A percentile compares a stretch with the other conserved stretches of the same genome.
phyloP scores from a whole-genome alignment of 805 yeast genomes.

The Pichia occidentalis region DNA sequence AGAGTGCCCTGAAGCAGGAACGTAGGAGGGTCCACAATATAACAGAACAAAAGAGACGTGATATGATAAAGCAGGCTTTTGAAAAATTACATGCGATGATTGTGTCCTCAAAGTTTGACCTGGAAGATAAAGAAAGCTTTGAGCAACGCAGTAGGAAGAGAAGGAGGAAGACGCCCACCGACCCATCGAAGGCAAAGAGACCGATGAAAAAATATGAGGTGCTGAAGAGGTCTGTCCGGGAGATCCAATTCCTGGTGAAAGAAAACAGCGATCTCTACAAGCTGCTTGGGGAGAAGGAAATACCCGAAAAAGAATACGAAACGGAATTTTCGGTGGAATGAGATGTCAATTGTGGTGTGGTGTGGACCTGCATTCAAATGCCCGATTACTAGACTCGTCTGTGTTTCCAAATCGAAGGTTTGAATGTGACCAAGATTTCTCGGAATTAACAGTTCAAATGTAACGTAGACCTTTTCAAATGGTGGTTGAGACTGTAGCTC shows the following conservation, averaged over 20 bases:
- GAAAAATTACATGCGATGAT: conserved; percentile 28
- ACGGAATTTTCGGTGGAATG: too few relatives aligned
- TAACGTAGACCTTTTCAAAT: too few relatives aligned
- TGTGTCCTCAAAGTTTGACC: conserved; percentile 9
- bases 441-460: too few relatives aligned
- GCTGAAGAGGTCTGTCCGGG: conserved; percentile 23
- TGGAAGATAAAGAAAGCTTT: conserved; percentile 8
- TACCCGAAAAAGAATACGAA: too few relatives aligned
- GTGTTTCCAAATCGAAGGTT: too few relatives aligned
- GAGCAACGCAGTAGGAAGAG: conserved; percentile 5
- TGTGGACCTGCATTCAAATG: too few relatives aligned
- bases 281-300: conserved; percentile 4
- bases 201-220: conserved; percentile 23
- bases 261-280: conserved; percentile 12
- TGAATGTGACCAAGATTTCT: too few relatives aligned
- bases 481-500: too few relatives aligned
- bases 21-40: conserved; percentile 32
- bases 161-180: conserved; percentile 7
- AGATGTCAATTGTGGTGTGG: too few relatives aligned
- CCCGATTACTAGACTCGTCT: too few relatives aligned
- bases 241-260: conserved; percentile 22
- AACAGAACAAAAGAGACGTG: conserved; percentile 34
- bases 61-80: conserved; percentile 32
- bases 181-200: conserved; percentile 14
- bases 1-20: conserved; percentile 26